Evolutionary conservation across 2,329 filamentous ascomycete genomes (phyloP).

Genomic region (Aspergillus ochraceus): DNA sequence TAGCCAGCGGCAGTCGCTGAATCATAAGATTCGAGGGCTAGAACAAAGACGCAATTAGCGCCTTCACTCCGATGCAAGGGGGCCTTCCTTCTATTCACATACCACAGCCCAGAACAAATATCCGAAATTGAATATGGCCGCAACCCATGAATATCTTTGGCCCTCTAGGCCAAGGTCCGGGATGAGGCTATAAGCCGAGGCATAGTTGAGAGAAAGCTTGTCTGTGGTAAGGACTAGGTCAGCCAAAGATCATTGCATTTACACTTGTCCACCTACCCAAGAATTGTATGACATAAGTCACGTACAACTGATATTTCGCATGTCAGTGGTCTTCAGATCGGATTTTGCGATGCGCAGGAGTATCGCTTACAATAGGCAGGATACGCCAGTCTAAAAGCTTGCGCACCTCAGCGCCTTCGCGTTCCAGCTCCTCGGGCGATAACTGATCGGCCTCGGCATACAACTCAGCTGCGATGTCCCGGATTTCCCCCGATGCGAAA

Average conservation of each 20-base stretch:
- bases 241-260: background rate
- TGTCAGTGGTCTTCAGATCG: conserved; percentile 12
- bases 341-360: background rate
- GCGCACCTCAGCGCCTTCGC: conserved; percentile 43
- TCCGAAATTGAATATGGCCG: conserved; percentile 47
- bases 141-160: conserved; percentile 48
- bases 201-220: conserved; percentile 33
- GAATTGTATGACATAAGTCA: conserved; percentile 50
- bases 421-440: conserved; percentile 45
- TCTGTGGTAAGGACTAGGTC: conserved; percentile 14
- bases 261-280: conserved; percentile 29
- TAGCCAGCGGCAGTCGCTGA: conserved; percentile 45
- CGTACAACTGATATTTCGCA: conserved; percentile 26
- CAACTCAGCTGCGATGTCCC: conserved; percentile 48
- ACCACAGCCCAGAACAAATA: conserved; percentile 32
- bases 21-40: conserved; percentile 42
- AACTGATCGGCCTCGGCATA: conserved; percentile 47
- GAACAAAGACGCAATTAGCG: conserved; percentile 23
- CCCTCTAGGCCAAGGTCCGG: conserved; percentile 43
- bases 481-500: conserved; percentile 21
- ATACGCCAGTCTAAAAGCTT: conserved; percentile 49
- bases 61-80: background rate
- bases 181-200: conserved; percentile 46
- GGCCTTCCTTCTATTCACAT: background rate
- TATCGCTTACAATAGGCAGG: conserved; percentile 44